Conservation (phyloP, 1,139 yeast genomes). For the Geotrichum cucujoidarum region DNA sequence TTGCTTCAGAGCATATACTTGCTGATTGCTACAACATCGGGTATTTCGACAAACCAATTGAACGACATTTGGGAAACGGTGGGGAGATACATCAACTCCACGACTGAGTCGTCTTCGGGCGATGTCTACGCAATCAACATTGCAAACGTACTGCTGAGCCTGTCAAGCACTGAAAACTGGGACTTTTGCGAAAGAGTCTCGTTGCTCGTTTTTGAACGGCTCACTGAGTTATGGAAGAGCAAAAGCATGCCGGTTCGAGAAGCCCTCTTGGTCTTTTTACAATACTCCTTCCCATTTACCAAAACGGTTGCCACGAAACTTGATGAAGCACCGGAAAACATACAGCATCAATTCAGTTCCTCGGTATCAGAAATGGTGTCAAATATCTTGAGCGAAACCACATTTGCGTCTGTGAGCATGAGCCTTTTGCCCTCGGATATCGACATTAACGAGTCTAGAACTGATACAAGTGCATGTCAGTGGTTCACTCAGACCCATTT, state of each 20-base stretch:
- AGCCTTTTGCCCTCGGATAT: slow-evolving; percentile 7
- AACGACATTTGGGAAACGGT: slow-evolving; percentile 14
- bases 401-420: background rate
- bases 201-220: slow-evolving; percentile 5
- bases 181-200: slow-evolving; percentile 12
- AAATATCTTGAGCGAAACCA: background rate
- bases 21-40: slow-evolving; percentile 6
- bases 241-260: slow-evolving; percentile 10
- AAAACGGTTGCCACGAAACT: slow-evolving; percentile 1
- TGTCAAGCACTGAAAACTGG: slow-evolving; percentile 3
- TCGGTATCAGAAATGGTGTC: slow-evolving; percentile 1
- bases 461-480: too few relatives aligned
- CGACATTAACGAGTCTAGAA: slow-evolving; percentile 10
- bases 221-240: slow-evolving; percentile 10
- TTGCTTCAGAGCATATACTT: slow-evolving; percentile 6
- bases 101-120: slow-evolving; percentile 9
- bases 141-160: slow-evolving; percentile 8
- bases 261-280: slow-evolving; percentile 9
- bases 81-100: slow-evolving; percentile 9
- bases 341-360: slow-evolving; percentile 5
- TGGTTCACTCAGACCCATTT: slow-evolving; percentile 10
- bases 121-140: slow-evolving; percentile 9
- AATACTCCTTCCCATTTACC: slow-evolving; percentile 14
- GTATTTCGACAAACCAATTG: slow-evolving; percentile 6
- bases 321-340: slow-evolving; percentile 10